phyloP scores from a whole-genome alignment of 2,329 filamentous ascomycete genomes.

The Fusarium sp. region DNA sequence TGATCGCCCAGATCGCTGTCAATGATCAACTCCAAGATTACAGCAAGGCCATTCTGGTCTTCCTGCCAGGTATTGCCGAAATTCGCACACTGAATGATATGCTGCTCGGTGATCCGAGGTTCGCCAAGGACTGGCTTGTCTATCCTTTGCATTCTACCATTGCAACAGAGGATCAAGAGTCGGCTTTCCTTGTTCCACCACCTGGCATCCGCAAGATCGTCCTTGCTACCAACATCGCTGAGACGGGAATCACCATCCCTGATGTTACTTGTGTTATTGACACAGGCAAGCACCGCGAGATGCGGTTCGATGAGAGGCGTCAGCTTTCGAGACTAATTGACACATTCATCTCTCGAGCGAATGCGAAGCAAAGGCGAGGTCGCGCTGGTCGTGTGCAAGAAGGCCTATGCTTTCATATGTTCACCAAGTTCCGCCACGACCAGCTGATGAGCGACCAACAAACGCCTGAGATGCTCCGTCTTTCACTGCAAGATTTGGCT shows the following conservation, averaged over 20 bases:
- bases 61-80: constrained; percentile 93
- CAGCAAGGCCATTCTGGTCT: constrained; percentile 93
- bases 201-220: constrained; percentile 90
- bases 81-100: constrained; percentile 90
- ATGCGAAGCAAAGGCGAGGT: constrained; percentile 93
- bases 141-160: constrained; percentile 95
- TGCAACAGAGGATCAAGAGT: constrained; percentile 95
- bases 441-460: constrained; percentile 89
- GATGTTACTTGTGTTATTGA: constrained; percentile 98
- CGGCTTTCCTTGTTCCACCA: constrained; percentile 88
- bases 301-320: constrained; percentile 93
- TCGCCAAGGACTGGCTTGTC: constrained; percentile 82
- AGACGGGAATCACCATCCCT: constrained; percentile 98
- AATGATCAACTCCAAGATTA: constrained; percentile 74
- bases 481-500: constrained; percentile 93
- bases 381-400: constrained; percentile 95
- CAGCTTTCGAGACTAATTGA: constrained; percentile 93
- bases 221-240: constrained; percentile 96
- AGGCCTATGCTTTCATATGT: constrained; percentile 94
- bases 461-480: constrained; percentile 93
- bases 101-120: constrained; percentile 79
- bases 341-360: constrained; percentile 94
- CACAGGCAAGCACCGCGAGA: constrained; percentile 95
- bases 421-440: constrained; percentile 91
- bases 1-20: constrained; percentile 81